Conservation (phyloP, 2,329 filamentous ascomycete species). For the Calonectria crousiana region DNA sequence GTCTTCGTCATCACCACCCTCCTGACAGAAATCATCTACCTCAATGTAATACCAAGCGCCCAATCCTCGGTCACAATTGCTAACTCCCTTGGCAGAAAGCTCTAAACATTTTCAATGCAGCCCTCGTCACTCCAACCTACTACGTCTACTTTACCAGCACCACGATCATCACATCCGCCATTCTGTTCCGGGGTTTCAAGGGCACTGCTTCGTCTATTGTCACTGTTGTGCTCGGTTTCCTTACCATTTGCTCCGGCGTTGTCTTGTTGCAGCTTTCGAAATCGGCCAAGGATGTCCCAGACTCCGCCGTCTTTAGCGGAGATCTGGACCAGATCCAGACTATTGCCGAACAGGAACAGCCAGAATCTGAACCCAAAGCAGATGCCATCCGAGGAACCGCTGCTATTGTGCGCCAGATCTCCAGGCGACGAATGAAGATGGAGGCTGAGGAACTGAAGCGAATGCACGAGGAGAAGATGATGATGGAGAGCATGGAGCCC, state of each 20-base stretch:
- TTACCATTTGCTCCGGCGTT: conserved; percentile 93
- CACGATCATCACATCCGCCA: conserved; percentile 92
- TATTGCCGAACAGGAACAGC: conserved; percentile 93
- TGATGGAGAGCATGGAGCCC: conserved; percentile 76
- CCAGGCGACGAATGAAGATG: conserved; percentile 78
- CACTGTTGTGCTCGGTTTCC: conserved; percentile 92
- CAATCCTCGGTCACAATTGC: conserved; percentile 31
- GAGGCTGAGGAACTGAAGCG: conserved; percentile 84
- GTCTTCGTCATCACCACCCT: conserved; percentile 93
- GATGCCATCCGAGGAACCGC: conserved; percentile 94
- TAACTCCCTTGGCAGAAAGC: conserved; percentile 82
- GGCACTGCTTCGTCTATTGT: conserved; percentile 84
- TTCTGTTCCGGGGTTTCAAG: conserved; percentile 95
- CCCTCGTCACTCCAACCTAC: conserved; percentile 96
- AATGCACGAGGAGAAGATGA: conserved; percentile 81
- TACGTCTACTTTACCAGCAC: conserved; percentile 98
- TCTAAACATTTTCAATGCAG: conserved; percentile 95
- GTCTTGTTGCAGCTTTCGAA: conserved; percentile 96
- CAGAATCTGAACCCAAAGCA: conserved; percentile 96
- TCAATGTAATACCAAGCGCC: conserved; percentile 75
- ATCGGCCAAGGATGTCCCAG: conserved; percentile 96
- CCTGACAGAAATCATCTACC: conserved; percentile 91
- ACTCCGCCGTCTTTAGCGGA: conserved; percentile 90
- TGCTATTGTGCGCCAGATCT: conserved; percentile 87
- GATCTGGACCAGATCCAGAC: conserved; percentile 96